These are phyloP conservation scores for Berberis vulgaris DNA, from an alignment of 164 flowering plant genomes.

Conservation along the genomic window DNA sequence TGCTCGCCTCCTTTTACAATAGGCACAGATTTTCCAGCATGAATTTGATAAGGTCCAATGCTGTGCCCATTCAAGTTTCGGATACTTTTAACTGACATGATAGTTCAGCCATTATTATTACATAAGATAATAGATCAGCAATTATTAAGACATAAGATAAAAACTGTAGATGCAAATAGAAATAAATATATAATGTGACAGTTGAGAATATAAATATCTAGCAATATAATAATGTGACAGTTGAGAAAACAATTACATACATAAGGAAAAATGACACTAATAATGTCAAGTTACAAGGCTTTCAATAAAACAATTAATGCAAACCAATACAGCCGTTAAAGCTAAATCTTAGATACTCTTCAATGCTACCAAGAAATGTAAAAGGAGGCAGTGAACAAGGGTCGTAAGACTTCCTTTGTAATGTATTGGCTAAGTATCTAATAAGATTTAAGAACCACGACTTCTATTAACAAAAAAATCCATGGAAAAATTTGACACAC, in stretches of 20 bases:
- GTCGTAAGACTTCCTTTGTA: no score
- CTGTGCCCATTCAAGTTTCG: slow-evolving; percentile 98
- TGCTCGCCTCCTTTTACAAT: slow-evolving; percentile 99
- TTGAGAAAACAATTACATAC: no score
- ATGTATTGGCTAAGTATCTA: no score
- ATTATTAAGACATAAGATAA: not conserved
- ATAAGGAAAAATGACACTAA: no score
- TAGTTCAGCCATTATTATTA: not conserved
- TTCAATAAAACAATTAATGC: no score
- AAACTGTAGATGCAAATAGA: not conserved
- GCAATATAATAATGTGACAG: no score
- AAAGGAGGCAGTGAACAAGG: no score
- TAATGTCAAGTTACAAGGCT: not conserved
- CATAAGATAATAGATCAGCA: not conserved
- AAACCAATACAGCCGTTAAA: not conserved
- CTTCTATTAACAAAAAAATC: no score
- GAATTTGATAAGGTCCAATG: slow-evolving; percentile 90
- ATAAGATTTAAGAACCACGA: no score
- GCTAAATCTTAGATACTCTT: not conserved
- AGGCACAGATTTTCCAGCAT: slow-evolving; percentile 98
- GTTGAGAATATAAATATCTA: no score
- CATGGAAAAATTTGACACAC: no score
- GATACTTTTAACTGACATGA: slow-evolving; percentile 79
- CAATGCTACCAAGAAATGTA: not conserved
- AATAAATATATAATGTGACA: not conserved